Conservation (phyloP, 495 filamentous ascomycete species). For the Neurospora sp. region DNA sequence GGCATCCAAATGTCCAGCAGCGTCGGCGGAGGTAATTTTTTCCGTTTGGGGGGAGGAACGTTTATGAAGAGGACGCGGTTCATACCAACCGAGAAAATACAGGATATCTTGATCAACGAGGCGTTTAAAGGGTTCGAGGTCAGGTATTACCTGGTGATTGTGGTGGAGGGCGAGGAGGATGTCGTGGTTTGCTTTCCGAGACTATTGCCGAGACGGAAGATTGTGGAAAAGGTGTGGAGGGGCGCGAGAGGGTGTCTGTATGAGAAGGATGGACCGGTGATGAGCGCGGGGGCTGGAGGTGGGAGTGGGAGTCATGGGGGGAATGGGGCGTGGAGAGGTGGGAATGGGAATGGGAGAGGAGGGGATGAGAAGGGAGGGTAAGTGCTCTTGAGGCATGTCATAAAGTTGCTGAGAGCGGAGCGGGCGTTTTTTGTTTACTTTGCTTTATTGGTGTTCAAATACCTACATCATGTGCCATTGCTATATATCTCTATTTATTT, state of each 20-base stretch:
- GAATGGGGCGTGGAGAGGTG: background rate
- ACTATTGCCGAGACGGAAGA: constrained; percentile 56
- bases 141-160: constrained; percentile 76
- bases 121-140: constrained; percentile 92
- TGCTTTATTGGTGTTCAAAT: background rate
- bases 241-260: constrained; percentile 67
- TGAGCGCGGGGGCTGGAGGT: background rate
- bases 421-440: background rate
- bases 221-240: constrained; percentile 81
- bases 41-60: constrained; percentile 42
- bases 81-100: constrained; percentile 85
- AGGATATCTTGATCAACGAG: constrained; percentile 90
- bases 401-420: background rate
- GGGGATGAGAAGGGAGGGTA: background rate
- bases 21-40: background rate
- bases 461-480: background rate
- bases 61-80: constrained; percentile 52
- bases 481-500: background rate
- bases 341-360: background rate
- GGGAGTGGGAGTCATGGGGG: background rate
- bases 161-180: constrained; percentile 83
- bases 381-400: too few relatives aligned
- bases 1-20: constrained; percentile 66
- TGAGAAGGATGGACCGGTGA: constrained; percentile 39
- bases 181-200: constrained; percentile 89